These are phyloP conservation scores for Phytophthora cactorum DNA, from an alignment of 352 stramenopile species.

Conservation along the genomic window DNA sequence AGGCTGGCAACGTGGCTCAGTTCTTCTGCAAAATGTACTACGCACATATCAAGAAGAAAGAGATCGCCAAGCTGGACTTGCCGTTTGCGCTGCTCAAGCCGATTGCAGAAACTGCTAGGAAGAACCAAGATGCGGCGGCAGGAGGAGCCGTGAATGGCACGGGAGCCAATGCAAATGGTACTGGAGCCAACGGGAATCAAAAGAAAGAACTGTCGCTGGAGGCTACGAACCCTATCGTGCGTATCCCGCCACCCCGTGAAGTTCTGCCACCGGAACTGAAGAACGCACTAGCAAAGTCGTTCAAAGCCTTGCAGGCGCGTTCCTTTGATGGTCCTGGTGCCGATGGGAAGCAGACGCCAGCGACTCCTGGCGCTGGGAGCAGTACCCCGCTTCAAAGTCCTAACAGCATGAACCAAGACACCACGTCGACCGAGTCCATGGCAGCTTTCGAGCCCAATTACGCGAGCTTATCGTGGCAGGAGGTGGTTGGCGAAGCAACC, in stretches of 20 bases:
- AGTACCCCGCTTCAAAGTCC: conserved; percentile 74
- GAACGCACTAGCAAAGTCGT: conserved; percentile 66
- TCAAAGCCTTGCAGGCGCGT: conserved; percentile 78
- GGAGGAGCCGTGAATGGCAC: conserved; percentile 33
- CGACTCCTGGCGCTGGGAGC: conserved; percentile 44
- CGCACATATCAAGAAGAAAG: conserved; percentile 81
- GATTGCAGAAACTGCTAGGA: conserved; percentile 80
- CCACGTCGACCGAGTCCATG: conserved; percentile 33
- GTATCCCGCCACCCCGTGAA: conserved; percentile 76
- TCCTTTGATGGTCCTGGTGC: conserved; percentile 56
- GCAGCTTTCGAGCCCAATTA: conserved; percentile 61
- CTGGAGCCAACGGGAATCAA: conserved; percentile 44
- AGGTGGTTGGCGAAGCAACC: conserved; percentile 69
- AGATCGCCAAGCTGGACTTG: conserved; percentile 80
- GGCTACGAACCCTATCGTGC: conserved; percentile 73
- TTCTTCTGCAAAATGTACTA: conserved; percentile 90
- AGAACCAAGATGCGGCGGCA: conserved; percentile 72
- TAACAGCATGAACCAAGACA: conserved; percentile 50
- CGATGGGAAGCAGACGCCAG: conserved; percentile 46
- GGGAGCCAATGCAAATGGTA: conserved; percentile 28
- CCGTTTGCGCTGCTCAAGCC: conserved; percentile 72
- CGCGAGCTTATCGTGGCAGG: conserved; percentile 69
- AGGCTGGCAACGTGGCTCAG: conserved; percentile 68
- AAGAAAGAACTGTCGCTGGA: conserved; percentile 84
- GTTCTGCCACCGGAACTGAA: conserved; percentile 77